Evolutionary conservation across 331 rosid species (phyloP), one percentile per base, ranked within the genome.

Genomic region (Saraca asoca): DNA sequence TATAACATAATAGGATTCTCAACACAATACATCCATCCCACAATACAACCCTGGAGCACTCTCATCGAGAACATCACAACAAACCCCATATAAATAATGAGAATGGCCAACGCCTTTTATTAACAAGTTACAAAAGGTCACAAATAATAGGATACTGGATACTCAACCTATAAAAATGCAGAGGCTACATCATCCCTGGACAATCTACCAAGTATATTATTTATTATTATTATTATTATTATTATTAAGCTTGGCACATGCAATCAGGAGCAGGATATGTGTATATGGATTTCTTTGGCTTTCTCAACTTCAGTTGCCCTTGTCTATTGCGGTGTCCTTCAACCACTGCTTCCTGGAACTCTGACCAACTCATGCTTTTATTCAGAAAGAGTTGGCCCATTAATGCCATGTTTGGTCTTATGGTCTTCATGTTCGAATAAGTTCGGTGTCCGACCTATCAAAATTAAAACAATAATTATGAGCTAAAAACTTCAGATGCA

Each of bases 351-450:
- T 74, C 66, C 82, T 82, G 76, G 68, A 90, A 90, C 17, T 85
- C 90, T 16, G 82, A 51, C 97, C 95, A 90, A 35, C 75, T 73
- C 0, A 83, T 75, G 80, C 62, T 80, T 83, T 87, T 90, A 48
- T 90, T 90, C 66, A 85, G 82, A 83, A 90, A 87, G 0, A 90
- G 95, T 43, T 87, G 92, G n/a, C 97, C 97, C 90, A 90, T 61
- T 12, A 90, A 63, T 41, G 75, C 82, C 97, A 90, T 87, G 76
- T 86, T 90, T 41, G 97, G 97, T 78, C 97, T 87, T 58, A 90
- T 76, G 0, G 95, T 90, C 78, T 90, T 90, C 71, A 76, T 58
- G 82, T 85, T 90, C 76, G 78, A 75, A 58, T 76, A 90, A 18
- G 92, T 87, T 37, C 97, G 75, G 71, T 90, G 97, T 70, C 97